Conservation (phyloP, 2,329 filamentous ascomycete genomes). For the Botrytis porri region DNA sequence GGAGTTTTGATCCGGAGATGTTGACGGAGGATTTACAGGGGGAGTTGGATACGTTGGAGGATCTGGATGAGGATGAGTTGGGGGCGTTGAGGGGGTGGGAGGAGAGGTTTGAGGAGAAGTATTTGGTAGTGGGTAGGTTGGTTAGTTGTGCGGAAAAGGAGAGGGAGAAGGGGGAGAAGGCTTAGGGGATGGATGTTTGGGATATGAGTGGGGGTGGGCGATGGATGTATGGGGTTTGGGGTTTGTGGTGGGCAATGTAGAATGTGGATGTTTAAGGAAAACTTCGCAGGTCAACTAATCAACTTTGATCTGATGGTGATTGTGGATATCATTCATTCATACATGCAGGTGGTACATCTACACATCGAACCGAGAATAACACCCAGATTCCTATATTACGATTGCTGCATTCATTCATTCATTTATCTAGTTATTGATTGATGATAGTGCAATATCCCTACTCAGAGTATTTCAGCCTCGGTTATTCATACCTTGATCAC, state of each 20-base stretch:
- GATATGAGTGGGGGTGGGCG: not conserved
- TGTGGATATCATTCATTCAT: not conserved
- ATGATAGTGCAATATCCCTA: not conserved
- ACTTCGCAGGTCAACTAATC: not conserved
- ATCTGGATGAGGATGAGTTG: slow-evolving; percentile 69
- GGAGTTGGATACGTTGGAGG: slow-evolving; percentile 73
- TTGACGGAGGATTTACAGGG: slow-evolving; percentile 85
- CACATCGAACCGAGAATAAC: not conserved
- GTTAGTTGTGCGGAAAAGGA: slow-evolving; percentile 61
- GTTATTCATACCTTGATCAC: no score
- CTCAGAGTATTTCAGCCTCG: not conserved
- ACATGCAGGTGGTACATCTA: not conserved
- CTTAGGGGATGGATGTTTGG: not conserved
- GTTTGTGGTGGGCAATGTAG: not conserved
- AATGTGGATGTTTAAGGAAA: not conserved
- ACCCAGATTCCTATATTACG: not conserved
- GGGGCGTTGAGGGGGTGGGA: slow-evolving; percentile 90
- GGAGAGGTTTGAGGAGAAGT: slow-evolving; percentile 89
- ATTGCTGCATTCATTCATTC: not conserved
- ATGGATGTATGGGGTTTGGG: not conserved
- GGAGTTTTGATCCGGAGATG: slow-evolving; percentile 94
- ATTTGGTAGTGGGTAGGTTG: slow-evolving; percentile 86
- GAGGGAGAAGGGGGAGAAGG: slow-evolving; percentile 39
- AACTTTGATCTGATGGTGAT: not conserved
- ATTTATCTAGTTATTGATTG: not conserved